Conservation (phyloP, 1,284 basidiomycete species). For the Testicularia cyperi region DNA sequence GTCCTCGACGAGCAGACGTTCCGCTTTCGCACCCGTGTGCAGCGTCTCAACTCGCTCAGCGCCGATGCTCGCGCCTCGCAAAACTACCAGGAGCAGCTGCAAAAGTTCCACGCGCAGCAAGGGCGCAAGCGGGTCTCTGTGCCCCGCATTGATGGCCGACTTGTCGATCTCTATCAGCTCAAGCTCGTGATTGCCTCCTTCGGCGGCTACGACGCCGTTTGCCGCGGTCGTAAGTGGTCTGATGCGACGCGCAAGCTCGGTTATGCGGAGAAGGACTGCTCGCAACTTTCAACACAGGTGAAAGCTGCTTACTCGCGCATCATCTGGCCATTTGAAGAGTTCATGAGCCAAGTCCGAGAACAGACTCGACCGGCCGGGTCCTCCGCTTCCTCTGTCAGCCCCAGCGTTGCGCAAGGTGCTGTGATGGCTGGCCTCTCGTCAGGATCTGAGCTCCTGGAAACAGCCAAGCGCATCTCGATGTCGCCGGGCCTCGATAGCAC, state of each 20-base stretch:
- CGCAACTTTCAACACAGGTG: constrained; percentile 80
- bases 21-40: constrained; percentile 91
- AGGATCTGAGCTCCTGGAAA: constrained; percentile 2
- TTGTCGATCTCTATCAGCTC: constrained; percentile 88
- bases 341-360: constrained; percentile 65
- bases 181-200: constrained; percentile 84
- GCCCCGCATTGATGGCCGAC: constrained; percentile 86
- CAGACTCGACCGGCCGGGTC: constrained; percentile 25
- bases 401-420: constrained; percentile 13
- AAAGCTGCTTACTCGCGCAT: constrained; percentile 86
- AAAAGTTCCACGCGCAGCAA: constrained; percentile 65
- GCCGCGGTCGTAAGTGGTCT: constrained; percentile 77
- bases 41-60: constrained; percentile 93
- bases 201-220: constrained; percentile 83
- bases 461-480: constrained; percentile 8
- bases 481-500: constrained; percentile 23
- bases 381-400: constrained; percentile 12
- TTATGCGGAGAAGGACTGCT: constrained; percentile 66
- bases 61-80: constrained; percentile 93
- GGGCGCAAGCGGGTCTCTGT: constrained; percentile 74
- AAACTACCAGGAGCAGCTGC: constrained; percentile 95
- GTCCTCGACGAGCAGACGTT: constrained; percentile 89
- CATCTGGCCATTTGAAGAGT: constrained; percentile 90
- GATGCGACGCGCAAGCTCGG: constrained; percentile 79
- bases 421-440: constrained; percentile 8